A percentile compares a stretch with the other conserved stretches of the same genome.
Conservation (phyloP, 2,329 filamentous ascomycete species). For the Fusarium tupiense region DNA sequence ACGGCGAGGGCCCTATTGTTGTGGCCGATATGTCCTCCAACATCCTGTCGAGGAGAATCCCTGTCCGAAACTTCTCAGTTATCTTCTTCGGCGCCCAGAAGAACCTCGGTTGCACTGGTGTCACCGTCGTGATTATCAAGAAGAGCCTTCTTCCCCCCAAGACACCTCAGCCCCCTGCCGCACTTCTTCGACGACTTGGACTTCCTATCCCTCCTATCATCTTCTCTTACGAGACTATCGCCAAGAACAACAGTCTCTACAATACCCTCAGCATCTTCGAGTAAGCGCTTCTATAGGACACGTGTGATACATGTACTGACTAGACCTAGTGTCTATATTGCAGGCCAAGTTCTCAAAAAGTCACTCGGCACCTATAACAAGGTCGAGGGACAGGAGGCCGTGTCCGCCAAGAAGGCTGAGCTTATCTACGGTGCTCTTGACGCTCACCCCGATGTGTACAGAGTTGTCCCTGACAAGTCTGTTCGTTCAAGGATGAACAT, state of each 20-base stretch:
- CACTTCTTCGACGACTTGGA: conserved; percentile 76
- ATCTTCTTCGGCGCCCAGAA: conserved; percentile 97
- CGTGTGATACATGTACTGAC: conserved; percentile 8
- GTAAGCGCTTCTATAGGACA: conserved; percentile 51
- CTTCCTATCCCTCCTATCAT: conserved; percentile 83
- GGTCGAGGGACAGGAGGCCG: conserved; percentile 78
- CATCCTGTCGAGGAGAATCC: conserved; percentile 83
- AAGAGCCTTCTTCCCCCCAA: conserved; percentile 80
- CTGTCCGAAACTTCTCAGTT: conserved; percentile 80
- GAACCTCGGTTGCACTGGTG: conserved; percentile 86
- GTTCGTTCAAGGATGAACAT: conserved; percentile 93
- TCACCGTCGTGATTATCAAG: conserved; percentile 86
- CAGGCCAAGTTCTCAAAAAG: conserved; percentile 85
- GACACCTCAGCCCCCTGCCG: conserved; percentile 70
- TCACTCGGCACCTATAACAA: conserved; percentile 74
- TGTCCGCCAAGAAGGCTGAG: conserved; percentile 78
- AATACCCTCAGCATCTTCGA: conserved; percentile 96
- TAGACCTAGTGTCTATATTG: conserved; percentile 77
- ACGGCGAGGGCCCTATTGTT: conserved; percentile 76
- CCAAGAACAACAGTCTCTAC: conserved; percentile 94
- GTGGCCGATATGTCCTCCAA: conserved; percentile 96
- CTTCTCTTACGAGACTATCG: conserved; percentile 83
- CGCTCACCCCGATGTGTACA: conserved; percentile 76
- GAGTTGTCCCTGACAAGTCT: conserved; percentile 77
- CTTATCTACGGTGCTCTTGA: conserved; percentile 83